phyloP scores from a whole-genome alignment of 371 early-diverging fungal genomes.

The Apophysomyces sp. region DNA sequence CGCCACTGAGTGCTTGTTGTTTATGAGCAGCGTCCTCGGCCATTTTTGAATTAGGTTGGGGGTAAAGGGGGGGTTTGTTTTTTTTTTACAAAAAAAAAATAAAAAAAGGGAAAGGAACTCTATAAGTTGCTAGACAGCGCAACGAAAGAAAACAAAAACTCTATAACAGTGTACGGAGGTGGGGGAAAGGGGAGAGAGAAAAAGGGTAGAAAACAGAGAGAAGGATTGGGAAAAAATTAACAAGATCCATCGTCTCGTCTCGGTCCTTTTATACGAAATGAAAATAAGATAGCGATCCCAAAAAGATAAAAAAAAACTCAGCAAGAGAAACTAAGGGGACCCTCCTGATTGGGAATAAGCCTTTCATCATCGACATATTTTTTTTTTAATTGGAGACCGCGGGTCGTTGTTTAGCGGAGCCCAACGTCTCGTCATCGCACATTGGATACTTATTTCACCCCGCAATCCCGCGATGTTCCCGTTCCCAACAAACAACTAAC shows the following conservation, averaged over 20 bases:
- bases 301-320: conserved; percentile 12
- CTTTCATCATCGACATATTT: background rate
- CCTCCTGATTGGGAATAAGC: background rate
- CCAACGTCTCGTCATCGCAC: background rate
- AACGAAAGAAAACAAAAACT: conserved; percentile 2
- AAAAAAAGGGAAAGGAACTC: conserved; percentile 6
- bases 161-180: background rate
- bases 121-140: conserved; percentile 7
- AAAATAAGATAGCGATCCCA: no score
- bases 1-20: conserved; percentile 10
- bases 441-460: conserved; percentile 1
- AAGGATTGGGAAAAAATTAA: conserved; percentile 1
- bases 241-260: background rate
- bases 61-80: background rate
- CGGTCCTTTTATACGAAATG: background rate
- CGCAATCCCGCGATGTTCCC: conserved; percentile 4
- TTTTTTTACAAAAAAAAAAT: background rate
- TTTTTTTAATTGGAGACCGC: background rate
- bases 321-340: background rate
- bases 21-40: conserved; percentile 23
- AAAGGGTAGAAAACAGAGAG: background rate
- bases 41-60: conserved; percentile 9
- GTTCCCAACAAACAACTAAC: background rate
- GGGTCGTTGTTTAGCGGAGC: background rate
- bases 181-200: conserved; percentile 4